Evolutionary conservation across 345 rosid species (phyloP), one percentile per base, ranked within the genome.

Genomic region (Microthlaspi erraticum): DNA sequence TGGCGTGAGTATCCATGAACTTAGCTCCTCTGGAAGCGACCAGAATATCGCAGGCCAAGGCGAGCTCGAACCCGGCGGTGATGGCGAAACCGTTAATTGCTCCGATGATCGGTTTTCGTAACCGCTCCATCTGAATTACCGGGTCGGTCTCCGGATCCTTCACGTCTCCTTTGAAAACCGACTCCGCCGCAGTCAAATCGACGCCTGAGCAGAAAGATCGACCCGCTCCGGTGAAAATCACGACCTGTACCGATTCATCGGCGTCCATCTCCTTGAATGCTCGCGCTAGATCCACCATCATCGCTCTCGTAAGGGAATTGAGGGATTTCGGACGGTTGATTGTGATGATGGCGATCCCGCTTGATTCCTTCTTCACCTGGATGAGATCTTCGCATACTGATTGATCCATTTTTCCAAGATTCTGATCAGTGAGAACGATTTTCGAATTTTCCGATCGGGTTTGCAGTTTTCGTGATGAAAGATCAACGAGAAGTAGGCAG

Each of bases 251-350:
- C 0, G 92, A 78, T 2, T 83, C 83, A 46, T 89, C 96, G 13
- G 65, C 20, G 26, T 66, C 88, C 34, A 91, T 75, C 5, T 83
- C 73, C 73, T 83, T 85, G 80, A 89, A 84, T 0, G 86, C 88
- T 29, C 68, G 33, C 14, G 98, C 97, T 55, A 94, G 73, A 31
- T 86, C 89, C 11, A 38, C 70, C 80, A 94, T 85, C 99, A 94
- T 91, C 58, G 87, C 37, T 56, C 64, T 78, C 57, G 96, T 89
- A 41, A 93, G 80, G 7, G 99, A 89, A 74, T 93, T 93, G 34
- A 94, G 92, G n/a, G 95, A 86, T 62, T 68, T 82, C 2, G 99
- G 97, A 61, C 99, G 93, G 84, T 88, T 94, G 80, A 94, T 88
- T 23, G 95, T 88, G 72, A 94, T 70, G 61, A 62, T 46, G 0